Evolutionary conservation across 2,329 filamentous ascomycete genomes (phyloP), one percentile per base, ranked within the genome.

Genomic region (Talaromyces sp.): DNA sequence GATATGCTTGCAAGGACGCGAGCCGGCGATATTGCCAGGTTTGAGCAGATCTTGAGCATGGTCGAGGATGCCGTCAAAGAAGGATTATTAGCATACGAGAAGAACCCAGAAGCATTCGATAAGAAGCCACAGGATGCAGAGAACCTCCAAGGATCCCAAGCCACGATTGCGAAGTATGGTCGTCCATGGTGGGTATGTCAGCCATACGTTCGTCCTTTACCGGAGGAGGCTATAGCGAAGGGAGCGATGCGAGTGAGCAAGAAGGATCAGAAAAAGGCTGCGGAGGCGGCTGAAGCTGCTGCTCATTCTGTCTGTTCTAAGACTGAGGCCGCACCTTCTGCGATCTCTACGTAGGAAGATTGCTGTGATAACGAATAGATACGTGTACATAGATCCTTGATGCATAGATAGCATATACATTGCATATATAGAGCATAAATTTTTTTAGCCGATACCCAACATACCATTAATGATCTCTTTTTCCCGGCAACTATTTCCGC

Each of bases 121-220:
- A 63, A 49, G 60, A 70, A 65, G 25, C 68, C 73, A 3, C 68
- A 72, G 3, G 70, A 74, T 45, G 73, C 74, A 13, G 76, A 75
- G 10, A 69, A 56, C 61, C 50, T 78, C 65, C 70, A 76, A 74
- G 73, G 73, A 79, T 87, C 78, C 5, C 77, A 79, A 19, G 87
- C 86, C 9, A 88, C 90, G 0, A 87, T 95, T 31, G 86, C 85
- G 63, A 82, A 86, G 67, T 96, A 92, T 73, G 89, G 88, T 75
- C 81, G 92, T 68, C 93, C 93, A 1, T 97, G 89, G 86, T 97
- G 92, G 92, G 85, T 97, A 3, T 92, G 89, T 61, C 93, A 98
- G 80, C 90, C 94, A 3, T 91, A 96, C 72, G 86, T 97, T 7
- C 83, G 93, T 64, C 93, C 93, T 47, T 76, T 97, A 72, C 95